These are phyloP conservation scores for Flaveria bidentis DNA, from an alignment of 129 eudicot species.

Conservation along the genomic window DNA sequence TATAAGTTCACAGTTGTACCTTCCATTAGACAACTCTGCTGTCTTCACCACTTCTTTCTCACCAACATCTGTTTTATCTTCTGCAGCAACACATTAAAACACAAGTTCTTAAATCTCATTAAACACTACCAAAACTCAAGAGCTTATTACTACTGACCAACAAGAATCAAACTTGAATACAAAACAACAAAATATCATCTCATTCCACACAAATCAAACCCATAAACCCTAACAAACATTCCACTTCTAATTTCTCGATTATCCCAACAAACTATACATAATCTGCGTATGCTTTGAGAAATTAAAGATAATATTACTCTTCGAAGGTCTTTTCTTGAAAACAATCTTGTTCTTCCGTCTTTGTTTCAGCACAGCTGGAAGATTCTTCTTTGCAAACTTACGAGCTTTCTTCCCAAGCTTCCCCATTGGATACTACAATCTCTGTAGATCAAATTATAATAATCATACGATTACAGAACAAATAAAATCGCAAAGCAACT, in stretches of 20 bases:
- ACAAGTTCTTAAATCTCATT: constrained; percentile 4
- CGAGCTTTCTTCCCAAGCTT: constrained; percentile 96
- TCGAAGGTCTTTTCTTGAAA: constrained; percentile 52
- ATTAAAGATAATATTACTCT: constrained; percentile 43
- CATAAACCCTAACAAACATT: constrained; percentile 7
- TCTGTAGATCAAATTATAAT: neutral
- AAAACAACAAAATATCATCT: neutral
- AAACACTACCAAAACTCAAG: neutral
- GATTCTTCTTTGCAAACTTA: constrained; percentile 92
- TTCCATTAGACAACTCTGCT: constrained; percentile 44
- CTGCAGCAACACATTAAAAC: constrained; percentile 42
- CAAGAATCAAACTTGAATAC: too few species aligned
- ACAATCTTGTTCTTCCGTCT: constrained; percentile 61
- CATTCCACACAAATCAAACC: neutral
- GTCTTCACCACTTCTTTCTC: constrained; percentile 47
- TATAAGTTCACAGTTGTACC: constrained; percentile 45
- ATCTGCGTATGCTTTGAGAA: neutral
- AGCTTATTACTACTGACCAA: too few species aligned
- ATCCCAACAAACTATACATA: neutral
- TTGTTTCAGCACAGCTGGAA: constrained; percentile 59
- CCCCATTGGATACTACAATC: constrained; percentile 56
- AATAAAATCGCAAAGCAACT: neutral
- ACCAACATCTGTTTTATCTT: constrained; percentile 33
- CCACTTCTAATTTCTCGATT: neutral
- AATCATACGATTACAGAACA: neutral